Percentiles rank a stretch among this genome's conserved stretches.
These are phyloP conservation scores for Saccharomycopsis schoenii DNA, from an alignment of 805 yeast species.

Conservation along the genomic window DNA sequence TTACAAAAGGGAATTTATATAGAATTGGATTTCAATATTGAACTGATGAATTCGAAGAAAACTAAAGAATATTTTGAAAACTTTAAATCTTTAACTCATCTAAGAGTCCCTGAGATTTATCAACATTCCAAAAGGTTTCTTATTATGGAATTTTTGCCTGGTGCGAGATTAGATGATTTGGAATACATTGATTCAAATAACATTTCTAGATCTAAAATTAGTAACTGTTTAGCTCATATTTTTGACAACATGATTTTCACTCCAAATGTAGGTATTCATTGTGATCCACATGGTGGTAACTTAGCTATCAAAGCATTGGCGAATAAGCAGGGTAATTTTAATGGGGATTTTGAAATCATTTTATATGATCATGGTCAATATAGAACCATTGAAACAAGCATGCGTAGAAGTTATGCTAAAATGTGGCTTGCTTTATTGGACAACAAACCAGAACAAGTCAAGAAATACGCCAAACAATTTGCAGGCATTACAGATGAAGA, in stretches of 20 bases:
- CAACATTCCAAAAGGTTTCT: slow-evolving; percentile 62
- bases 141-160: slow-evolving; percentile 80
- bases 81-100: slow-evolving; percentile 54
- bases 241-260: slow-evolving; percentile 94
- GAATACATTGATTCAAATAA: slow-evolving; percentile 49
- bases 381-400: slow-evolving; percentile 65
- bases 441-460: slow-evolving; percentile 56
- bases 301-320: slow-evolving; percentile 59
- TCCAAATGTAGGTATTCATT: slow-evolving; percentile 84
- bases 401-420: slow-evolving; percentile 76
- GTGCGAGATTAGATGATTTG: slow-evolving; percentile 74
- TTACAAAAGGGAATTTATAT: slow-evolving; percentile 75
- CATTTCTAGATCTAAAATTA: slow-evolving; percentile 70
- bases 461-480: slow-evolving; percentile 60
- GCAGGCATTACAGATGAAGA: slow-evolving; percentile 72
- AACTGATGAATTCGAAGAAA: slow-evolving; percentile 69
- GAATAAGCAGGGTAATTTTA: slow-evolving; percentile 31
- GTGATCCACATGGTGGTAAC: slow-evolving; percentile 98
- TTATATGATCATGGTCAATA: slow-evolving; percentile 94
- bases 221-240: slow-evolving; percentile 77
- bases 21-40: slow-evolving; percentile 84
- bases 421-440: slow-evolving; percentile 89
- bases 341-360: slow-evolving; percentile 71
- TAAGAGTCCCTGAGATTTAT: slow-evolving; percentile 65
- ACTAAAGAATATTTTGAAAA: slow-evolving; percentile 59